phyloP scores from a whole-genome alignment of 2,329 filamentous ascomycete genomes.

The Calonectria multiphialidica region DNA sequence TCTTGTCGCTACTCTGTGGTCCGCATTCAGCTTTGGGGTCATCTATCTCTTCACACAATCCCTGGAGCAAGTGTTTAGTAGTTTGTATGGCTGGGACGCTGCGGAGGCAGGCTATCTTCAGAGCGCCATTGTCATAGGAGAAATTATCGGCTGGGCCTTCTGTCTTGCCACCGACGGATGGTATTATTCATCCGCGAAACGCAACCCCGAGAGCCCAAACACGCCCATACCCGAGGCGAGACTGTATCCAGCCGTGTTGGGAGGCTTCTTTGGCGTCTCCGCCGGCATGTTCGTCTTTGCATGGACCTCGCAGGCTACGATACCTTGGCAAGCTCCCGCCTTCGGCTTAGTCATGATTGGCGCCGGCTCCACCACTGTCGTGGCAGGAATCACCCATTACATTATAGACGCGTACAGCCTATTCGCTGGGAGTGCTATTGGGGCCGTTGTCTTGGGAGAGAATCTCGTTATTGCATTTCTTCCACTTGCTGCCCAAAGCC shows the following conservation, averaged over 20 bases:
- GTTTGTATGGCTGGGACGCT: conserved; percentile 25
- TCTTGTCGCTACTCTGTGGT: conserved; percentile 22
- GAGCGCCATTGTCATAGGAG: conserved; percentile 25
- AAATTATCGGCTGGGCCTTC: conserved; percentile 23
- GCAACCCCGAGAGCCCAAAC: conserved; percentile 23
- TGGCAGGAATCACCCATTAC: conserved; percentile 31
- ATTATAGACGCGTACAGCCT: conserved; percentile 32
- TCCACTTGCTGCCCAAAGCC: conserved; percentile 28
- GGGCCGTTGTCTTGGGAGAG: conserved; percentile 23
- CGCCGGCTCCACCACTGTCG: conserved; percentile 24
- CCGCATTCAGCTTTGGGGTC: conserved; percentile 18
- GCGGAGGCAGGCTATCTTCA: conserved; percentile 27
- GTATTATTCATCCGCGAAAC: conserved; percentile 32
- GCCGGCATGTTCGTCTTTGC: conserved; percentile 33
- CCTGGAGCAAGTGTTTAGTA: conserved; percentile 25
- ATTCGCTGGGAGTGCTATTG: conserved; percentile 30
- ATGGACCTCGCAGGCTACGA: conserved; percentile 26
- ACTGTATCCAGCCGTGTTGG: conserved; percentile 25
- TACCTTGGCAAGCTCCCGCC: conserved; percentile 25
- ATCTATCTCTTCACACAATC: conserved; percentile 31
- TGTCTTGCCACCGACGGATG: conserved; percentile 25
- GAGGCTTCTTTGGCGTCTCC: conserved; percentile 24
- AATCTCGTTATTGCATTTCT: conserved; percentile 31
- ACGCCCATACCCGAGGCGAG: conserved; percentile 33
- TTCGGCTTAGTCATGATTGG: conserved; percentile 29